Conservation (phyloP, 2,329 filamentous ascomycete genomes). For the Cladobotryum protrusum region DNA sequence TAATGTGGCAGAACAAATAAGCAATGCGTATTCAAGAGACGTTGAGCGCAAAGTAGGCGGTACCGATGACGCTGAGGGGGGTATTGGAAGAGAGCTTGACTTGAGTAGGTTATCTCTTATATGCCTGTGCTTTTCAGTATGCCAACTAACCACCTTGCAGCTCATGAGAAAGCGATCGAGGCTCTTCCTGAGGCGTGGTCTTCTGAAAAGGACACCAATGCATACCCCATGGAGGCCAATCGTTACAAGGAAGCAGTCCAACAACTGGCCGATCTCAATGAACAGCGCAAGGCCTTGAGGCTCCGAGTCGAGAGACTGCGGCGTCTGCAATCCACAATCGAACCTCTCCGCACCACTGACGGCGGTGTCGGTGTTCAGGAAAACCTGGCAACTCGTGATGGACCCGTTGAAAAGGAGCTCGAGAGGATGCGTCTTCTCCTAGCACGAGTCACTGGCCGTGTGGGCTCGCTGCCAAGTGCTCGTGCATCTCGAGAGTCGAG, state of each 20-base stretch:
- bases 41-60: constrained; percentile 34
- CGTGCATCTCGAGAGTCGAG: constrained; percentile 11
- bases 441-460: constrained; percentile 50
- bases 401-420: constrained; percentile 59
- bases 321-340: constrained; percentile 44
- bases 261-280: constrained; percentile 44
- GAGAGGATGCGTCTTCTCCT: constrained; percentile 60
- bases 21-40: constrained; percentile 52
- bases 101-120: constrained; percentile 27
- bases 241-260: constrained; percentile 47
- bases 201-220: constrained; percentile 28
- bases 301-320: constrained; percentile 42
- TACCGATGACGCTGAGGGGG: constrained; percentile 30
- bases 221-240: constrained; percentile 40
- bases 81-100: constrained; percentile 37
- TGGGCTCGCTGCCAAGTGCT: constrained; percentile 33
- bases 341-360: constrained; percentile 30
- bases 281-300: constrained; percentile 26
- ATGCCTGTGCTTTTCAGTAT: not conserved
- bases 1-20: constrained; percentile 68
- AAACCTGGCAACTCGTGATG: constrained; percentile 60
- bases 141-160: constrained; percentile 20
- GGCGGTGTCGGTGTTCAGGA: constrained; percentile 47
- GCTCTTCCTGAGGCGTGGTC: constrained; percentile 44
- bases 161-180: constrained; percentile 37